phyloP scores from a whole-genome alignment of 805 yeast genomes.

The Tanozyma kutaoensis region DNA sequence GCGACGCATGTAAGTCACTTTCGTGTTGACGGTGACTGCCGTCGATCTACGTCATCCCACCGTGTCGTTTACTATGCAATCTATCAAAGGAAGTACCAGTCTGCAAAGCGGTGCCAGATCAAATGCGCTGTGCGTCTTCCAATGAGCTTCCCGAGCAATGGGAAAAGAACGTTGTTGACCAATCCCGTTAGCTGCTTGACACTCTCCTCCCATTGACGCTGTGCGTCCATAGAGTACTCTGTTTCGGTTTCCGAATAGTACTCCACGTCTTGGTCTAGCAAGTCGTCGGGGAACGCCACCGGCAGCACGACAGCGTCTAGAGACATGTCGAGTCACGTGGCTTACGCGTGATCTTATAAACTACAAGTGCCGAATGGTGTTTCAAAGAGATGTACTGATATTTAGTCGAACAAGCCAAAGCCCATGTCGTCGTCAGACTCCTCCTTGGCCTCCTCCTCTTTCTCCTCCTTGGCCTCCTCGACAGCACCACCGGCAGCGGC shows the following conservation, averaged over 20 bases:
- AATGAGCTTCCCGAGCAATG: slow-evolving; percentile 50
- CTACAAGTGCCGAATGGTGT: too few relatives aligned
- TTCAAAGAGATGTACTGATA: too few relatives aligned
- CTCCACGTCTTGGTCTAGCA: too few relatives aligned
- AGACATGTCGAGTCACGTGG: too few relatives aligned
- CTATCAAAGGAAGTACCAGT: too few relatives aligned
- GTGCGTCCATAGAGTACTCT: slow-evolving; percentile 30
- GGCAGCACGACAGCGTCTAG: too few relatives aligned
- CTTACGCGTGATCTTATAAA: too few relatives aligned
- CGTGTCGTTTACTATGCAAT: too few relatives aligned
- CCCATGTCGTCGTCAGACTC: slow-evolving; percentile 72
- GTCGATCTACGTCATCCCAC: too few relatives aligned
- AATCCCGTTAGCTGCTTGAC: slow-evolving; percentile 45
- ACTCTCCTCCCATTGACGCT: slow-evolving; percentile 66
- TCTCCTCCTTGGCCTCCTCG: slow-evolving; percentile 63
- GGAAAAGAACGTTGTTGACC: slow-evolving; percentile 46
- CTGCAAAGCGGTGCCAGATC: neutral
- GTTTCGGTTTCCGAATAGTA: slow-evolving; percentile 4
- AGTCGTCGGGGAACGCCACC: too few relatives aligned
- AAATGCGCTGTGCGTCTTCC: slow-evolving; percentile 43
- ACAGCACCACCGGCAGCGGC: slow-evolving; percentile 62
- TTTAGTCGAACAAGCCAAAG: slow-evolving; percentile 96
- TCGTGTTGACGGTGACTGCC: too few relatives aligned
- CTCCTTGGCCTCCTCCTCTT: slow-evolving; percentile 48
- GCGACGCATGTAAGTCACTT: too few relatives aligned